Base-by-base conservation (phyloP, 345 rosid species). In the Salix purpurea region DNA sequence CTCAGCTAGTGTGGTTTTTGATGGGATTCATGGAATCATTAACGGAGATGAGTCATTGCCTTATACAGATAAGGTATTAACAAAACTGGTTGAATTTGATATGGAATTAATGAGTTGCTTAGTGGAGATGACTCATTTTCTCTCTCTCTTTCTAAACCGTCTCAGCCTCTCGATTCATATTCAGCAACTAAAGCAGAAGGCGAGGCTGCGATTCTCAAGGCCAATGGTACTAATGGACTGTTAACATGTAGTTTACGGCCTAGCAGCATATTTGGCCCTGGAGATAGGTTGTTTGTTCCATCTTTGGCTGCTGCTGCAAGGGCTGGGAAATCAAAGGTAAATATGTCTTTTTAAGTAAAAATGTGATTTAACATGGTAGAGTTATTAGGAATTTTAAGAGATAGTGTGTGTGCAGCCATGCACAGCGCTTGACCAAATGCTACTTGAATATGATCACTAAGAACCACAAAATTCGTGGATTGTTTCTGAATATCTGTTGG, bases 221-320 rank as follows among this genome's bases (percentile, higher is more conserved):
- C 98, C 2, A 91, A 93, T 78, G 92, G 94, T 68, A 81, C 69
- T 36, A 82, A 85, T 62, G 99, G 98, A 71, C 92, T 95, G 30
- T 85, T 95, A 44, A 95, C 99, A 32, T 95, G 98, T 86, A 87
- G 94, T 74, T 85, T 95, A 74, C 97, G 99, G 50, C 99, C 99
- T 14, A 95, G 99, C 73, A 79, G 94, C 71, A 91, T 95, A 77
- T 95, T 95, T 78, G 98, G 99, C 62, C 98, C 99, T 39, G 99
- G 99, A 70, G 98, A 95, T 87, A 89, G 73, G 86, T 82, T 93
- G 84, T 76, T 95, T 69, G 87, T 93, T 83, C 99, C 99, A 14
- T 87, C 99, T 21, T 86, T 95, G 77, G 91, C 84, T 71, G 85
- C 86, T 79, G 94, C 97, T 68, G 98, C 94, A 26, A 90, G 87